Evolutionary conservation across 192 early-diverging fungal genomes (phyloP).

Genomic region (Haplosporangium gracile): DNA sequence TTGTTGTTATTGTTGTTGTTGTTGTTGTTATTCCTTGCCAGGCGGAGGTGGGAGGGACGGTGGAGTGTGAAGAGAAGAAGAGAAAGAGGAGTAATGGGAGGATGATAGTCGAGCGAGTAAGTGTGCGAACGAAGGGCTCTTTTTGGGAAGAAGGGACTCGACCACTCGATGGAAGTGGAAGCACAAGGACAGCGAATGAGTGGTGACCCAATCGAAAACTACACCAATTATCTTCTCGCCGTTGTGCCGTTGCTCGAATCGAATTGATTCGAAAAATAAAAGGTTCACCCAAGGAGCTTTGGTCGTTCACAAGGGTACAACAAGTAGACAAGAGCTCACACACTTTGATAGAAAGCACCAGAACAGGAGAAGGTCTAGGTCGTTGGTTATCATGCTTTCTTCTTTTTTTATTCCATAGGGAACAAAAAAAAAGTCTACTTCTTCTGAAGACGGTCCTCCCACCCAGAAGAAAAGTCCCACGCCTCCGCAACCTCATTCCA

Average conservation of each 20-base stretch:
- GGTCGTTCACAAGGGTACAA: background rate
- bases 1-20: background rate
- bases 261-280: background rate
- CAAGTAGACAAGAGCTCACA: background rate
- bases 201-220: background rate
- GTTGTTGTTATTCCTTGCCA: background rate
- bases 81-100: slow-evolving; percentile 8
- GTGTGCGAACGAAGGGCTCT: background rate
- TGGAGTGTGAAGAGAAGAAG: background rate
- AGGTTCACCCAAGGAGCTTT: background rate
- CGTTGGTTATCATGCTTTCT: background rate
- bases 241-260: background rate
- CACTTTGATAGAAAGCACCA: background rate
- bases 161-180: background rate
- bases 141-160: background rate
- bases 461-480: slow-evolving; percentile 47
- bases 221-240: background rate
- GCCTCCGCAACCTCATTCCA: slow-evolving; percentile 12
- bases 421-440: background rate
- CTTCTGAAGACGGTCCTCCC: slow-evolving; percentile 50
- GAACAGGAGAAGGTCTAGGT: background rate
- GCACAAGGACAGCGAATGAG: background rate
- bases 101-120: too few relatives aligned
- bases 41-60: background rate
- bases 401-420: background rate